Base-by-base conservation (phyloP, 306 rosid genomes). In the Rosa multiflora region DNA sequence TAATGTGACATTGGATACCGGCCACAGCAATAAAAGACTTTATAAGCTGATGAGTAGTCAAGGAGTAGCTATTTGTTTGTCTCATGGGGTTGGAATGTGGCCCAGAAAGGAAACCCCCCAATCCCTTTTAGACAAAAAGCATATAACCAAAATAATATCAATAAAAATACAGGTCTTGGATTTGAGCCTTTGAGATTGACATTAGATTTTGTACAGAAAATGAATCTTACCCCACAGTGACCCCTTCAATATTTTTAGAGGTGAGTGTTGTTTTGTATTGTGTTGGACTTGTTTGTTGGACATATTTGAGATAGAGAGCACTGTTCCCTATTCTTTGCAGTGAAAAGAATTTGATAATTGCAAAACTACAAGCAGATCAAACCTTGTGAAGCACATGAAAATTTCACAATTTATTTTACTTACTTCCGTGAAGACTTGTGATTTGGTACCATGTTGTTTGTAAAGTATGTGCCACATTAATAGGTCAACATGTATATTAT, bases 281-380 rank as follows among this genome's bases (percentile, higher is more conserved):
- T 64, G 79, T 90, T 90, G 97, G 97, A 86, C 85, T 90, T 81
- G 92, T 86, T 79, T 61, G 86, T 89, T 93, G 94, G 92, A 89
- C 87, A 35, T 62, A 79, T 80, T 72, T 40, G 83, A 71, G 76
- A 78, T 79, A 78, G 43, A 72, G 67, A 74, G 64, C 85, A 86
- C 91, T 84, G 71, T 91, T 88, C 80, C 78, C 88, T 78, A 83
- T 87, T 93, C 84, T 1, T 52, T 67, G 89, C 86, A 61, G 46
- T 85, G 80, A 70, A 44, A 51, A 86, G 86, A 89, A 87, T 87
- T 86, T 61, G 89, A 90, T 92, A 83, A 90, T 82, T 88, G 91
- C 89, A 89, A 94, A 85, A 89, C 62, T 87, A 92, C 97, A 89
- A 91, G 78, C 67, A 87, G 87, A 91, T 76, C 62, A 76, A 81